Evolutionary conservation across 1,284 basidiomycete species (phyloP), one percentile per base, ranked within the genome.

Genomic region (Cutaneotrichosporon cavernicola): DNA sequence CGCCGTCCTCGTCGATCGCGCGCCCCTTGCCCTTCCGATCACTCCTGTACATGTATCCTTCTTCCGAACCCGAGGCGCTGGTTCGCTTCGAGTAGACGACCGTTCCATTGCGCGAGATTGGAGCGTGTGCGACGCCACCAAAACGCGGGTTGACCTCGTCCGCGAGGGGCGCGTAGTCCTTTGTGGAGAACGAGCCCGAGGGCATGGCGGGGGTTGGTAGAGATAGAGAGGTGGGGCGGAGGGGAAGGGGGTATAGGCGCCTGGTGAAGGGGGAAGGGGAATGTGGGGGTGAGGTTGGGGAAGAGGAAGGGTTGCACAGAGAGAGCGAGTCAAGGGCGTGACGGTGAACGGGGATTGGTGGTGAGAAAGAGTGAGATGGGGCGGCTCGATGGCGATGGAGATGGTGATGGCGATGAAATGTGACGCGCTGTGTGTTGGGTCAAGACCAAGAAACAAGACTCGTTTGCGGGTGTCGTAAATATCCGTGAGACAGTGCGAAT

Each of bases 121-220:
- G 69, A 2, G 65, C 63, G 3, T 71, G 71, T 2, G 72, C 69
- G 53, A 64, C 56, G 32, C 72, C 68, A n/a, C 70, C 71, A 50
- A 73, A 74, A 2, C 72, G 69, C 4, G 74, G 73, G 51, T 73
- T 73, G 34, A 69, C 64, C 58, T 76, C 75, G 64, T 77, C 77
- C 10, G 73, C 67, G 8, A 79, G 65, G 2, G 77, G 77, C 18
- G 74, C 70, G 60, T 79, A 79, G 16, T 68, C 63, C 60, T 62
- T 65, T 6, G 59, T 60, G 1, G 66, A 68, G 34, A 70, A 65
- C 16, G 63, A 50, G 47, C 51, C 21, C 22, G 56, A 31, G 26
- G 56, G 56, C 38, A 43, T 57, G 22, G 18, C 40, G 36, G 8
- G 2, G 26, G 26, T 26, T 11, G 31, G 52, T 4, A 18, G 52